Evolutionary conservation across 257 asterid species (phyloP).

Genomic region (Perilla frutescens): DNA sequence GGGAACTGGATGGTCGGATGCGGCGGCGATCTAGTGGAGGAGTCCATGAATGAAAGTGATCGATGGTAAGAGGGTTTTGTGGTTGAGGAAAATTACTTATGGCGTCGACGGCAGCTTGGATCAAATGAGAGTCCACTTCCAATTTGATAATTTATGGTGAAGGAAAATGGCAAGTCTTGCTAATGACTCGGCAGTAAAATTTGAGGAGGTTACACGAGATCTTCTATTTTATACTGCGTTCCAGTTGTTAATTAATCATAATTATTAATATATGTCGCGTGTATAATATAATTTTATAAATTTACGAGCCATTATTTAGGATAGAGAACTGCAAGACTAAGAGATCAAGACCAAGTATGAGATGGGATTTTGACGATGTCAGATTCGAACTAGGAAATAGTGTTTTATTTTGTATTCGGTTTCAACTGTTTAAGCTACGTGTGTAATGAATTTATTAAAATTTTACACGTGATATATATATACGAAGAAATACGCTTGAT

Average conservation of each 20-base stretch:
- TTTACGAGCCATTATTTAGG: background rate
- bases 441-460: background rate
- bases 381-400: background rate
- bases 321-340: background rate
- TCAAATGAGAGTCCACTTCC: constrained; percentile 82
- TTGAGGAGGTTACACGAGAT: constrained; percentile 47
- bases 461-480: no score
- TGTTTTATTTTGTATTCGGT: background rate
- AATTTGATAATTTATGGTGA: constrained; percentile 54
- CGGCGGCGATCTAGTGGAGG: constrained; percentile 33
- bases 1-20: constrained; percentile 70
- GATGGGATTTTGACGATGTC: constrained; percentile 18
- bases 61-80: background rate
- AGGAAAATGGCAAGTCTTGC: constrained; percentile 47
- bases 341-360: constrained; percentile 25
- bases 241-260: no score
- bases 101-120: constrained; percentile 31
- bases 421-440: constrained; percentile 15
- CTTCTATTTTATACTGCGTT: background rate
- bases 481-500: no score
- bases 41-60: constrained; percentile 29
- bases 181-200: constrained; percentile 67
- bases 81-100: background rate
- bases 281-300: no score
- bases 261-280: no score